A percentile compares a stretch with the other conserved stretches of the same genome.
These are phyloP conservation scores for Eutrema salsugineum DNA, from an alignment of 441 rosid genomes.

Conservation along the genomic window DNA sequence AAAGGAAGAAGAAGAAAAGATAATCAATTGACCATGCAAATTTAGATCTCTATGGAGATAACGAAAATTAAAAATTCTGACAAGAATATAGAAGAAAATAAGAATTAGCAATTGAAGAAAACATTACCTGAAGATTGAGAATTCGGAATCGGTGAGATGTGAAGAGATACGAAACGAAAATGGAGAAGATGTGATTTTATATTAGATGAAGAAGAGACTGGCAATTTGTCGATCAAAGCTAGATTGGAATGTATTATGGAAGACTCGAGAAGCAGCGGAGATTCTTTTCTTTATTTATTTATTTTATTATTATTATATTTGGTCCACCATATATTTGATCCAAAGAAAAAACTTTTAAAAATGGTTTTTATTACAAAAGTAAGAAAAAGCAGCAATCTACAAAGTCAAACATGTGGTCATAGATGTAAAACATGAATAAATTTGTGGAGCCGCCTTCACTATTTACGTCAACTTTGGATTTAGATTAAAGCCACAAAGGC, in stretches of 20 bases:
- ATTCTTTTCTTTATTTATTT: neutral
- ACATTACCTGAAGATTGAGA: neutral
- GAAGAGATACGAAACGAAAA: neutral
- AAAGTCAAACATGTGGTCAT: too few species aligned
- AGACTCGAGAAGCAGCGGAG: constrained; percentile 33
- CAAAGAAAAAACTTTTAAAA: too few species aligned
- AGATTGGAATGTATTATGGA: neutral
- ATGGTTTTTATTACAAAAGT: too few species aligned
- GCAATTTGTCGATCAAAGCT: neutral
- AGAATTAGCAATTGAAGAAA: neutral
- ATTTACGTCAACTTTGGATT: too few species aligned
- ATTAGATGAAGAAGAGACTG: neutral
- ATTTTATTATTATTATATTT: neutral
- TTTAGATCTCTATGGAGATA: neutral
- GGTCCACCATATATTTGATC: too few species aligned
- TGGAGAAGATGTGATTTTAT: neutral
- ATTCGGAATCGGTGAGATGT: neutral
- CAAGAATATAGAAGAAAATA: neutral
- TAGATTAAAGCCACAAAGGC: too few species aligned
- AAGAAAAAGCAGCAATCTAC: too few species aligned
- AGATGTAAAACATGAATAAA: too few species aligned
- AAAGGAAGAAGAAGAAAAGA: neutral
- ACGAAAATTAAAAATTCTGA: too few species aligned
- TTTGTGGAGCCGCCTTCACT: too few species aligned
- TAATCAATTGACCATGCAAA: neutral